Evolutionary conservation across 495 filamentous ascomycete species (phyloP).

Genomic region (Aspergillus conjunctus): DNA sequence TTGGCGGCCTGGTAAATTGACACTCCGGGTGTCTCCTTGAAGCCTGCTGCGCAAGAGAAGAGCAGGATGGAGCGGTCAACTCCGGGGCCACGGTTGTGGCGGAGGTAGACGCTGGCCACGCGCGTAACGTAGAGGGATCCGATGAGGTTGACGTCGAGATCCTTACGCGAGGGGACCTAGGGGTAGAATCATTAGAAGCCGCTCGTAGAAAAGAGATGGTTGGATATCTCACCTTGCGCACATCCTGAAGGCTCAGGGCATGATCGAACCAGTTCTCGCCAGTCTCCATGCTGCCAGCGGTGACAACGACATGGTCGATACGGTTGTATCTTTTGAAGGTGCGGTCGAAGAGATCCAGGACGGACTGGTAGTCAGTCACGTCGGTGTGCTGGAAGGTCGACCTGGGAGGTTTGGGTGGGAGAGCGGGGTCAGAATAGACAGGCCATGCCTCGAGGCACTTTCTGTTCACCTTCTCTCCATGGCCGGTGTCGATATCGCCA

Average conservation of each 20-base stretch:
- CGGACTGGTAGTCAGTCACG: conserved; percentile 48
- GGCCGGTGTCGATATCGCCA: conserved; percentile 43
- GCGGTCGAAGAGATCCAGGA: conserved; percentile 47
- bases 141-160: conserved; percentile 53
- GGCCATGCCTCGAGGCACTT: conserved; percentile 32
- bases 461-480: conserved; percentile 31
- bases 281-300: conserved; percentile 52
- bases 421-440: conserved; percentile 25
- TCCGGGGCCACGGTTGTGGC: conserved; percentile 41
- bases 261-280: conserved; percentile 49
- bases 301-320: conserved; percentile 56
- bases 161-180: conserved; percentile 42
- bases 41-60: conserved; percentile 48
- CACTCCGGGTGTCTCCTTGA: conserved; percentile 49
- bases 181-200: neutral
- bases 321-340: conserved; percentile 47
- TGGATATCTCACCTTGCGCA: conserved; percentile 34
- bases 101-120: conserved; percentile 50
- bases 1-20: conserved; percentile 54
- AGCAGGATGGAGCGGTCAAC: conserved; percentile 51
- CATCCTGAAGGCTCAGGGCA: conserved; percentile 36
- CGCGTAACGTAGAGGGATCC: conserved; percentile 50
- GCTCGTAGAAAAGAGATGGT: neutral
- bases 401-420: conserved; percentile 27
- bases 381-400: conserved; percentile 45